Evolutionary conservation across 2,329 filamentous ascomycete genomes (phyloP), one percentile per base, ranked within the genome.

Genomic region (Seiridium unicorne): DNA sequence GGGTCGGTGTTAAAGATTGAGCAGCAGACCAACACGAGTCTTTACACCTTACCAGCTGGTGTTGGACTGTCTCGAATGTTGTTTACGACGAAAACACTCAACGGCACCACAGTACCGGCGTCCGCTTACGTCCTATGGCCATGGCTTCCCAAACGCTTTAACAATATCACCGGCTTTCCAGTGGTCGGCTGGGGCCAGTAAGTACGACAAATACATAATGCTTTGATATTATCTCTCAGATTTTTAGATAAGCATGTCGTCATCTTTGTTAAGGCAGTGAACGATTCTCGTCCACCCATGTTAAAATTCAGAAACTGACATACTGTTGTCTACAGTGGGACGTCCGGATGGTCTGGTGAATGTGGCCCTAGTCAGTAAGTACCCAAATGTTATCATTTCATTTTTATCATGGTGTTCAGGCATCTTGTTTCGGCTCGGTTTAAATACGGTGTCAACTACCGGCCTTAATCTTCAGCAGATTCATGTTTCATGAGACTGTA

Each of bases 91-190:
- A 48, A 55, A 49, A 62, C 51, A 3, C 13, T 57, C 40, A 62
- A 60, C 34, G 60, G 57, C 7, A 59, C 44, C 26, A 48, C 55
- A 35, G n/a, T 62, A 9, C 60, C 60, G 5, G 60, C 60, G 4
- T 62, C 60, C 7, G 57, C 60, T 6, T 53, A 51, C 26, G 60
- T 62, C 32, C 35, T 62, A 4, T 62, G 57, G 60, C 60, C 60
- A 11, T 62, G 44, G 35, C 11, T 54, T 10, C 60, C 60, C 10
- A 42, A 46, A 6, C 34, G 47, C 10, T 62, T 60, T 42, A 36
- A 13, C 46, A 34, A 13, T 31, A 47, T 36, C 31, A 6, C 2
- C 35, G 59, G 59, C 7, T 18, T 57, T 6, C 59, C 59, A 10
- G 55, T 60, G 18, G 40, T 60, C 31, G 59, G 44, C 5, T 60